Base-by-base conservation (phyloP, 768 basidiomycete genomes). In the Austroboletus eburneus region DNA sequence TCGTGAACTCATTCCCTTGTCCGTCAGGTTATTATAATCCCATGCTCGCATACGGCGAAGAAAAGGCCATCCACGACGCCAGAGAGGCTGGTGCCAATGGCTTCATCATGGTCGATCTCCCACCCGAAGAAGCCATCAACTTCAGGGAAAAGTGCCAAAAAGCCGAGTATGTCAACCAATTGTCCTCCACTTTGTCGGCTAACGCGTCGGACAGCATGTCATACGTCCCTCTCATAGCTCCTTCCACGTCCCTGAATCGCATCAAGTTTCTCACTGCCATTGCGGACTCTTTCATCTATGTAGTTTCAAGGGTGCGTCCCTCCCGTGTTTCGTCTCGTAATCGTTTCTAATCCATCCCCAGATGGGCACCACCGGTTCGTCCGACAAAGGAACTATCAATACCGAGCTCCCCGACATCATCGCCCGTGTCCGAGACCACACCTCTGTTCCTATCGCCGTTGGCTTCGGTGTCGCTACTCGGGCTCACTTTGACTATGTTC, bases 291-390 rank as follows among this genome's bases (percentile, higher is more conserved):
- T 98, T 99, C 74, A 91, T 99, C 52, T 99, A 99, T 64, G 83
- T 99, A 39, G 94, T 97, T n/a, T 96, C 94, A 39, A 95, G 91
- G 74, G 92, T 88, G 57, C 32, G 69, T 54, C 20, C 18, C 23
- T 41, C 22, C n/a, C 41, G 18, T 18, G 25, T 51, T 8, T 35
- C 20, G n/a, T 39, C 18, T 25, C 29, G 22, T 8, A 8, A 21
- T 22, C 22, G 20, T n/a, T 33, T 39, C 40, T 55, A 29, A 60
- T 23, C 30, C 42, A 42, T 47, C 16, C 46, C 69, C 46, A 87
- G 91, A 99, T 99, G 96, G 96, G 96, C 13, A 96, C 91, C 2
- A 99, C 96, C 2, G 96, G 96, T 24, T 96, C 95, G 8, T 88
- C 90, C 2, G 83, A 79, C 36, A 70, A 77, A 34, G 79, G 80